Evolutionary conservation across 768 basidiomycete genomes (phyloP).

Genomic region (Amanita fuliginea): DNA sequence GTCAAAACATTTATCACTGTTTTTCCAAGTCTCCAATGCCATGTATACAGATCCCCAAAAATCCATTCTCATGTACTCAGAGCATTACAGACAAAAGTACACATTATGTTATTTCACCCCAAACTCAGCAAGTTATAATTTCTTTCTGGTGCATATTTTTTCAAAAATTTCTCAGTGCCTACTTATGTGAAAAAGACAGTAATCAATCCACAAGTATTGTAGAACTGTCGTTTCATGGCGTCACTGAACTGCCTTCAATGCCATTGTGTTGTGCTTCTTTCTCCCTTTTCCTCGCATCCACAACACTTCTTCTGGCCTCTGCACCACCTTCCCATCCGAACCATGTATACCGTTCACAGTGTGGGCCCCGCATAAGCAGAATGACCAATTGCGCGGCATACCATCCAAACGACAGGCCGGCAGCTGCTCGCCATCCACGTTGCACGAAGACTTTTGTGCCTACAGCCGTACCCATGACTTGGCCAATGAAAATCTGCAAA

Average conservation of each 20-base stretch:
- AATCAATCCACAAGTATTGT: background rate
- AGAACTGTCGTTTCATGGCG: background rate
- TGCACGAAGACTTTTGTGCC: conserved; percentile 61
- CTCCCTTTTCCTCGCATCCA: conserved; percentile 14
- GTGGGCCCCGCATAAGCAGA: conserved; percentile 60
- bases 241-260: background rate
- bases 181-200: no score
- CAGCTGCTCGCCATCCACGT: conserved; percentile 61
- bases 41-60: no score
- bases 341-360: conserved; percentile 45
- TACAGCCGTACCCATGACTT: conserved; percentile 73
- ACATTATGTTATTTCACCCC: no score
- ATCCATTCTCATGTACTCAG: no score
- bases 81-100: no score
- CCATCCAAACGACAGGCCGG: conserved; percentile 49
- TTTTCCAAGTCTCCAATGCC: no score
- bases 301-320: conserved; percentile 27
- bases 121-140: no score
- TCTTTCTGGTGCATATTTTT: no score
- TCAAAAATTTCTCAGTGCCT: no score
- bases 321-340: conserved; percentile 54
- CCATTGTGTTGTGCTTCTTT: background rate
- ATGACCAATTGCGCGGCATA: conserved; percentile 44
- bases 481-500: conserved; percentile 56
- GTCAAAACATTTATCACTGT: no score